phyloP scores from a whole-genome alignment of 192 early-diverging fungal species.

The Entrophospora sp. region DNA sequence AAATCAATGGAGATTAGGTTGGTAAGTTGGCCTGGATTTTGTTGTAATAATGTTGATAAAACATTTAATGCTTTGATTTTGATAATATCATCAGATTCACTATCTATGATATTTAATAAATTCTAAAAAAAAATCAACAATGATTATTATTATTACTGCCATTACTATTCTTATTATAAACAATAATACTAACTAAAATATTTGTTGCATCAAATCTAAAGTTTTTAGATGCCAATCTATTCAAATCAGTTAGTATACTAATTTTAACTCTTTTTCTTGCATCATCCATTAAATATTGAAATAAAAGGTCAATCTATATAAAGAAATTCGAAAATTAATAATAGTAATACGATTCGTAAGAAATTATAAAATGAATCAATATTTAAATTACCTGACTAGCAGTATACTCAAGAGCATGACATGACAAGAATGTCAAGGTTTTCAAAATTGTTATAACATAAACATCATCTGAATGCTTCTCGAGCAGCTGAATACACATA shows the following conservation, averaged over 20 bases:
- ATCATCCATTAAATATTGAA: neutral
- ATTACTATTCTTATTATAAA: neutral
- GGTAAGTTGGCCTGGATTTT: neutral
- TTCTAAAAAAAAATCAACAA: neutral
- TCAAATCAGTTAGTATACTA: neutral
- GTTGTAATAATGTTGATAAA: conserved; percentile 2
- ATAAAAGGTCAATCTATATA: conserved; percentile 1
- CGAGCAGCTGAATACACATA: conserved; percentile 6
- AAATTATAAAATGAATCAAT: neutral
- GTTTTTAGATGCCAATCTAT: neutral
- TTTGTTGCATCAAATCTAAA: neutral
- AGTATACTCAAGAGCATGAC: conserved; percentile 1
- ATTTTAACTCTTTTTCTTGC: neutral
- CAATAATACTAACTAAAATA: neutral
- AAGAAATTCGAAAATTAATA: neutral
- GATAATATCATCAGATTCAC: neutral
- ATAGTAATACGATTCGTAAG: neutral
- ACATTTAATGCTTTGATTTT: neutral
- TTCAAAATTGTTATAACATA: neutral
- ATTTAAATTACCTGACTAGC: neutral
- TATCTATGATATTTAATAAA: neutral
- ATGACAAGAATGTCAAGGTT: conserved; percentile 12
- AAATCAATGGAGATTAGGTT: neutral
- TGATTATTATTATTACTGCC: neutral
- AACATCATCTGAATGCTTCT: neutral